Evolutionary conservation across 192 early-diverging fungal genomes (phyloP), one percentile per base, ranked within the genome.

Genomic region (Umbelopsis vinacea): DNA sequence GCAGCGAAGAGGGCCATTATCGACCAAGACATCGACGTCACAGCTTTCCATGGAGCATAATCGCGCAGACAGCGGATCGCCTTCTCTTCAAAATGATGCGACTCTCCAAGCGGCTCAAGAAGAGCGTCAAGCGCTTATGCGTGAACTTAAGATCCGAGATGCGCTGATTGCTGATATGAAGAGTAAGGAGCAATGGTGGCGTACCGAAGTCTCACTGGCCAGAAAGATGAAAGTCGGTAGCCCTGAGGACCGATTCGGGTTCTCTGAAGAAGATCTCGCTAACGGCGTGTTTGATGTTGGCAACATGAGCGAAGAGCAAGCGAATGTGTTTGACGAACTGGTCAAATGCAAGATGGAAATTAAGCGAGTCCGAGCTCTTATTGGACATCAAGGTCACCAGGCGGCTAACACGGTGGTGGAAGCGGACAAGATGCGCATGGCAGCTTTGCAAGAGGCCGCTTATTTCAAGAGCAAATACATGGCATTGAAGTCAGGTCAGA

Each of bases 371-470:
- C 84, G 76, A 35, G 76, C 84, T 22, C 74, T 77, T 9, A 86
- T 87, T 67, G 79, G 82, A 5, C 84, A 85, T 8, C 84, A 87
- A 52, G 87, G 84, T 2, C 87, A 87, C 63, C 70, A 74, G 11
- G 84, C 81, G 19, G 85, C 85, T 8, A 77, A 85, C 43, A 87
- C 85, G 26, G 75, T 89, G 24, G 70, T 70, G 3, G 80, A 84
- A 22, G 82, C 87, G 15, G 87, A 89, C 35, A 74, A 85, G 10
- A 78, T 85, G 67, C 77, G 87, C 1, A 81, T 79, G 0, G 83
- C 84, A n/a, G 87, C 87, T 5, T 70, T 89, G 19, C 87, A 89
- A 66, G 87, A 89, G 68, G 85, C 87, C 54, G 84, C 81, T 6
- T 88, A 88, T 48, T 80, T 85, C 66, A 86, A 86, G 67, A 79